A percentile compares a stretch with the other conserved stretches of the same genome.
Conservation (phyloP, 169 alveolate genomes). For the Theileria luwenshuni region DNA sequence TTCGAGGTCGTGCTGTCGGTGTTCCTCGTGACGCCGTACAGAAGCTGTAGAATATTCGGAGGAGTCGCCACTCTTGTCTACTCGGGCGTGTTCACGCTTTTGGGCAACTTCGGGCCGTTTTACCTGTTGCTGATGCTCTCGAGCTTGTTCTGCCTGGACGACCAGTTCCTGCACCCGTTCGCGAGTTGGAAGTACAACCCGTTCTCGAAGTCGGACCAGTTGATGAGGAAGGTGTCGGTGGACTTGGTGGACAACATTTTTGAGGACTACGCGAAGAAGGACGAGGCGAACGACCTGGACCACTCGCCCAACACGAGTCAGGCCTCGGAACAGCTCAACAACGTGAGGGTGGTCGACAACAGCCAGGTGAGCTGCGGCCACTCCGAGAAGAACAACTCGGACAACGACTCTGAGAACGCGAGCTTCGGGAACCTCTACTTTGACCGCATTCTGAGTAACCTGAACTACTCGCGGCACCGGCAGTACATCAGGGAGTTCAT, state of each 20-base stretch:
- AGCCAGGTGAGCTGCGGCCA: neutral
- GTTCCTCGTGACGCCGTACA: constrained; percentile 33
- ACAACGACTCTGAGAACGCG: neutral
- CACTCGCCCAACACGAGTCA: neutral
- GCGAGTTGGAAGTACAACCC: constrained; percentile 6
- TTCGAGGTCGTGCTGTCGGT: constrained; percentile 42
- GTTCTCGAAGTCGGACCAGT: constrained; percentile 1
- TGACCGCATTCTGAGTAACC: constrained; percentile 12
- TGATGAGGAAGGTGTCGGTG: constrained; percentile 21
- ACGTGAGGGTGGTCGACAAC: constrained; percentile 2
- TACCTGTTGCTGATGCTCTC: constrained; percentile 40
- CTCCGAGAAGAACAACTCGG: neutral
- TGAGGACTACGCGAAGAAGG: constrained; percentile 9
- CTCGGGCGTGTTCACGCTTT: constrained; percentile 18
- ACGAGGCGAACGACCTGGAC: neutral
- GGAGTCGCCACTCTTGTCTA: constrained; percentile 39
- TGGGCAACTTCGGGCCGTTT: constrained; percentile 52
- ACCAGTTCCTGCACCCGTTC: constrained; percentile 13
- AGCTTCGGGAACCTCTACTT: constrained; percentile 9
- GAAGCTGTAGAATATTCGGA: constrained; percentile 45
- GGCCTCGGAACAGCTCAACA: too few relatives aligned
- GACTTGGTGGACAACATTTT: constrained; percentile 10
- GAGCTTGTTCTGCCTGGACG: constrained; percentile 56
- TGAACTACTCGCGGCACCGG: constrained; percentile 5
- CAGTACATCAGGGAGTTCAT: neutral